Evolutionary conservation across 208 protist genomes (phyloP).

Genomic region (Leishmania guyanensis): DNA sequence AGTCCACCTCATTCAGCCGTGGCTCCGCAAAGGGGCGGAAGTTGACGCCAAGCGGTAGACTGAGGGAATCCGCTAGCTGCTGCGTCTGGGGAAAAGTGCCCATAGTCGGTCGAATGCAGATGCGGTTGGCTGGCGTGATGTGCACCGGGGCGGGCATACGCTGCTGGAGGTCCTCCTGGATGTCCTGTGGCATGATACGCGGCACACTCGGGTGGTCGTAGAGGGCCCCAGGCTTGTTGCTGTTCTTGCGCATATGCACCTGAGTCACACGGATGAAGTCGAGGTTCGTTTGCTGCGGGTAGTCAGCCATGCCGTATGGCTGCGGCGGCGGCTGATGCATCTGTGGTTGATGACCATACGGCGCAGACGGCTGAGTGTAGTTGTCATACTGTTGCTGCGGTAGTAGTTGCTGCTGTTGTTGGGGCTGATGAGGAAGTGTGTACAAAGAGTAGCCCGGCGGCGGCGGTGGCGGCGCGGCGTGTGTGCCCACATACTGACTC

Average conservation of each 20-base stretch:
- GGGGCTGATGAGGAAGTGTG: neutral
- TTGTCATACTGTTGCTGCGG: conserved; percentile 4
- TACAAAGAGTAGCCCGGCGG: conserved; percentile 11
- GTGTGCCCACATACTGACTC: conserved; percentile 18
- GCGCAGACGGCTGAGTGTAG: neutral
- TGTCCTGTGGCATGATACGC: conserved; percentile 61
- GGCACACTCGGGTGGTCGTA: conserved; percentile 76
- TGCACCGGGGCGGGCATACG: conserved; percentile 38
- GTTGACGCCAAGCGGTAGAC: conserved; percentile 73
- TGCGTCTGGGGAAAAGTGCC: conserved; percentile 53
- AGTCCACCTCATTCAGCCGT: conserved; percentile 67
- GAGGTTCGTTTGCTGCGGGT: conserved; percentile 20
- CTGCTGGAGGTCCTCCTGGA: conserved; percentile 59
- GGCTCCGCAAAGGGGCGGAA: conserved; percentile 79
- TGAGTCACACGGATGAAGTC: conserved; percentile 29
- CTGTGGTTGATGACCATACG: conserved; percentile 12
- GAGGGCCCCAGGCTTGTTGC: conserved; percentile 21
- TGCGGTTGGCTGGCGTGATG: conserved; percentile 52
- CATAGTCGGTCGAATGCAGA: conserved; percentile 69
- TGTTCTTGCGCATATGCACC: conserved; percentile 22
- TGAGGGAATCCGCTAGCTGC: conserved; percentile 58
- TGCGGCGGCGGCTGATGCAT: conserved; percentile 21
- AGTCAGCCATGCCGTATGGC: neutral
- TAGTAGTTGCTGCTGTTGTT: conserved; percentile 24
- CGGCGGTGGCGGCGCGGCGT: conserved; percentile 6